Conservation (phyloP, 305 asterid genomes). For the Fraxinus ornus region DNA sequence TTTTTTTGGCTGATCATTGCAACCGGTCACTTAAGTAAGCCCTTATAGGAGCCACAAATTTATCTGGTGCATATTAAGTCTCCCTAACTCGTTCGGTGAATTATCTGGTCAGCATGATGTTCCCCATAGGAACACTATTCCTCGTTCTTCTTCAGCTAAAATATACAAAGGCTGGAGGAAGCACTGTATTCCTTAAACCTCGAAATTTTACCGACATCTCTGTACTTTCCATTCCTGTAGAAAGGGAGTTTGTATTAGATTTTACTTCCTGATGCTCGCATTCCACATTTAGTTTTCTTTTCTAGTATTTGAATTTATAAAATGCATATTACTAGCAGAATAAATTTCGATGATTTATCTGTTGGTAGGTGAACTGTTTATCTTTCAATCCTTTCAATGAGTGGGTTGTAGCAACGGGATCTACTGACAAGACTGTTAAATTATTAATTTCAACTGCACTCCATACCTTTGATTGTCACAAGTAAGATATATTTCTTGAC, state of each 20-base stretch:
- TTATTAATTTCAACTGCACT: conserved; percentile 65
- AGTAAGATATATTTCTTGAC: conserved; percentile 43
- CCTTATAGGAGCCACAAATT: neutral
- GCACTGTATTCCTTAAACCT: neutral
- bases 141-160: neutral
- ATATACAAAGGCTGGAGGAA: neutral
- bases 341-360: neutral
- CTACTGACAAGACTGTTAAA: conserved; percentile 86
- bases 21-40: neutral
- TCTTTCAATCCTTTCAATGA: conserved; percentile 89
- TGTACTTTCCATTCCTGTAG: neutral
- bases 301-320: neutral
- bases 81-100: neutral
- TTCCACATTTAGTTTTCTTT: neutral
- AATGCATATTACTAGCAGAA: neutral
- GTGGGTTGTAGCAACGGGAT: conserved; percentile 91
- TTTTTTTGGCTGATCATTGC: neutral
- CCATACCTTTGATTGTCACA: conserved; percentile 80
- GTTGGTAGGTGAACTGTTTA: conserved; percentile 70
- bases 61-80: neutral
- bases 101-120: neutral
- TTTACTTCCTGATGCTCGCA: neutral
- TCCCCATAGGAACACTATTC: neutral
- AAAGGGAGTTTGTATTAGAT: neutral
- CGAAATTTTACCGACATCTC: neutral